Base-by-base conservation (phyloP, 768 basidiomycete species). In the Sistotremastrum suecicum region DNA sequence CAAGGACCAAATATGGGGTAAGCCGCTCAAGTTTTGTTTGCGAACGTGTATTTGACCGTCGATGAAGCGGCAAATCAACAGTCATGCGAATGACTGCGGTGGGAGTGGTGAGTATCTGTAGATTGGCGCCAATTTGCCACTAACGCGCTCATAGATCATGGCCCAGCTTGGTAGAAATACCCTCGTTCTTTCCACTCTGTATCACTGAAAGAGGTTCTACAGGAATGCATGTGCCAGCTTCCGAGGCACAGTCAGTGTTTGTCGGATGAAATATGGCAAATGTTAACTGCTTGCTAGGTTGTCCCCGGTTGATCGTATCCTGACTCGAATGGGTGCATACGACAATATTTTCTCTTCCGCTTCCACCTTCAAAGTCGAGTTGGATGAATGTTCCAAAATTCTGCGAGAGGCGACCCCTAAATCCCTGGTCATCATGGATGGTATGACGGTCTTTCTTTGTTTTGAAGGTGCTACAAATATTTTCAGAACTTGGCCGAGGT, bases 301-400 rank as follows among this genome's bases (percentile, higher is more conserved):
- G 41, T 83, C 81, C 49, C 89, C 95, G 2, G 77, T 95, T 2
- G 92, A 99, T 58, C 68, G 81, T 8, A 95, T 99, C 51, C 74
- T 89, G 48, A 97, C 95, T 2, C 80, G 94, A 29, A 98, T 98
- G 95, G 95, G 95, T 7, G 95, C 95, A 3, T 95, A 97, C 58
- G 94, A 98, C 56, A 91, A 91, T 57, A 90, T 94, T 84, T 92
- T 91, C 61, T 81, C 85, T 2, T 80, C 88, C 53, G 76, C 90
- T 1, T 90, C 88, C 62, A 97, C 94, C 0, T 99, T 98, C 75
- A 95, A 97, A 60, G 95, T 99, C 20, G 95, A 99, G 59, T 68
- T 99, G 47, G 95, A 98, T 59, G 95, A 99, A 74, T 89, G 89
- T 54, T 91, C 84, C 61, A 94, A 94, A 62, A 92, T 97, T 54